Evolutionary conservation across 1,139 yeast species (phyloP).

Genomic region (Zygosaccharomyces pseudobailii): DNA sequence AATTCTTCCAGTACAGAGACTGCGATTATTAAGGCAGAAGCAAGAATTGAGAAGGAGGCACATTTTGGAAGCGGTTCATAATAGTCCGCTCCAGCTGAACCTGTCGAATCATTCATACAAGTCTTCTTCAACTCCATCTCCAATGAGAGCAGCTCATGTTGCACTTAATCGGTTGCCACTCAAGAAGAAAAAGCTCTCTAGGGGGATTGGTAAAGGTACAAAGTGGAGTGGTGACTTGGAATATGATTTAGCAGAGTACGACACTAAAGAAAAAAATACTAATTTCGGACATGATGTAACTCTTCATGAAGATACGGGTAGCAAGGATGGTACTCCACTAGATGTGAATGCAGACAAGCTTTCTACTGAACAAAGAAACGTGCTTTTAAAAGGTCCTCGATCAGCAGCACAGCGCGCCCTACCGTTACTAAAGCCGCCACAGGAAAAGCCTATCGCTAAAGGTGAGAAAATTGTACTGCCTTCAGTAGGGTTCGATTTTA

Average conservation of each 20-base stretch:
- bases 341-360: conserved; percentile 4
- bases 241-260: conserved; percentile 26
- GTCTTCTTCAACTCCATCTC: conserved; percentile 22
- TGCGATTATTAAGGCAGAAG: conserved; percentile 26
- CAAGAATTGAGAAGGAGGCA: conserved; percentile 19
- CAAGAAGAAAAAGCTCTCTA: conserved; percentile 4
- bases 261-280: conserved; percentile 1
- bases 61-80: background rate
- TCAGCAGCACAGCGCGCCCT: background rate
- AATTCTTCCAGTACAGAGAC: conserved; percentile 30
- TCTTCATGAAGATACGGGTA: background rate
- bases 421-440: too few species aligned
- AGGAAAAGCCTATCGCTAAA: background rate
- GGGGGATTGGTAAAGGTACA: conserved; percentile 16
- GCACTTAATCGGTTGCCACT: background rate
- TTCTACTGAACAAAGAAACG: conserved; percentile 8
- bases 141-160: conserved; percentile 11
- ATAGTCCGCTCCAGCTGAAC: conserved; percentile 2
- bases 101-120: conserved; percentile 1
- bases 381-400: conserved; percentile 3
- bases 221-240: conserved; percentile 31
- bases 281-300: background rate
- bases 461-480: conserved; percentile 19
- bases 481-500: conserved; percentile 30
- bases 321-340: background rate